phyloP scores from a whole-genome alignment of 495 filamentous ascomycete species.

The Aspergillus nanangensis region DNA sequence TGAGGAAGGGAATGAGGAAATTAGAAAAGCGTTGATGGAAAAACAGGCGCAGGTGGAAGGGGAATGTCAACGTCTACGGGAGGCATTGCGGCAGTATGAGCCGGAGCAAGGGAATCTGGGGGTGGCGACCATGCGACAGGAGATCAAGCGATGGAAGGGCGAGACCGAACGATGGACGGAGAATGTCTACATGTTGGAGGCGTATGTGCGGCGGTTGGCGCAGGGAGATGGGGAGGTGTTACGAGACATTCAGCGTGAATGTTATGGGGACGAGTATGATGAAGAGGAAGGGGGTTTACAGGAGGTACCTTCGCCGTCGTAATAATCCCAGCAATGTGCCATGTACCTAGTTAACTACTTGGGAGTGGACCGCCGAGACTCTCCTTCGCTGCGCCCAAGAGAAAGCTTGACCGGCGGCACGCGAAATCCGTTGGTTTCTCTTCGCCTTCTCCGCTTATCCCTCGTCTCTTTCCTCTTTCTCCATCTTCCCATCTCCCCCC shows the following conservation, averaged over 20 bases:
- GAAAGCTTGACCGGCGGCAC: conserved; percentile 37
- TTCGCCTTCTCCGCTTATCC: conserved; percentile 22
- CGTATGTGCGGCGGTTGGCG: conserved; percentile 47
- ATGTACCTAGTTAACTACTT: neutral
- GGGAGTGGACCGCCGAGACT: conserved; percentile 16
- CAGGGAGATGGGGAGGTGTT: conserved; percentile 50
- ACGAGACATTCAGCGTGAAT: conserved; percentile 45
- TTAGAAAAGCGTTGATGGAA: conserved; percentile 19
- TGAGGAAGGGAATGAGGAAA: conserved; percentile 10
- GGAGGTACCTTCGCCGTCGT: conserved; percentile 32
- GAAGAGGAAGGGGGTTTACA: conserved; percentile 57
- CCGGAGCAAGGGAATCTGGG: conserved; percentile 40
- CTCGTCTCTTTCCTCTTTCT: conserved; percentile 1
- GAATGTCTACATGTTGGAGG: conserved; percentile 61
- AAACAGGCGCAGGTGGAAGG: conserved; percentile 22
- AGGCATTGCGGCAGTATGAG: conserved; percentile 14
- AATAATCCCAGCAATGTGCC: neutral
- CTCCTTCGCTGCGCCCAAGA: no score
- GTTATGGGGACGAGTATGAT: conserved; percentile 63
- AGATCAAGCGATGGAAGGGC: conserved; percentile 39
- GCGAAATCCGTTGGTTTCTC: conserved; percentile 19
- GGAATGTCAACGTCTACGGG: conserved; percentile 22
- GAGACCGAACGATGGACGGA: conserved; percentile 56
- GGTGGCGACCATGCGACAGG: conserved; percentile 45
- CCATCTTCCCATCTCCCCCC: neutral